Evolutionary conservation across 2,329 filamentous ascomycete species (phyloP), one percentile per base, ranked within the genome.

Genomic region (Arthrinium puccinioides): DNA sequence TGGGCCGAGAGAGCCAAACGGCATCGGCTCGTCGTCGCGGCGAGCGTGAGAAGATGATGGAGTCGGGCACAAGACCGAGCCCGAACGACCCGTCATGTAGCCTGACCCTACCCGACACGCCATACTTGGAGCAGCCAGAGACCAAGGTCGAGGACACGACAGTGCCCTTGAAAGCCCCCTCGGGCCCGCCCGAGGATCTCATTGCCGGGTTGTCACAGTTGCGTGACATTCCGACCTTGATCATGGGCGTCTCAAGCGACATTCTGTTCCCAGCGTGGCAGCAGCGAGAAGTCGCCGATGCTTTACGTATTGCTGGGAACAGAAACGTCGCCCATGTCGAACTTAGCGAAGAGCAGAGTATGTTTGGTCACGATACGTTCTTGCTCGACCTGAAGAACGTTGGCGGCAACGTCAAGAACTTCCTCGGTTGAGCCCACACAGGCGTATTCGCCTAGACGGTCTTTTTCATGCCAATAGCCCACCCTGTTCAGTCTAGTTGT

Each of bases 201-300:
- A 74, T 97, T 24, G 69, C 70, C 0, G 92, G 92, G 0, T 66
- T 98, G 15, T 64, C 75, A 4, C 64, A 77, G 0, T 61, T 97
- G 37, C 77, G 81, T 37, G 73, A 89, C 43, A 90, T 82, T 34
- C 86, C 87, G 0, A 83, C 87, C 1, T 70, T 98, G 16, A 86
- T 98, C 9, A 82, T 98, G 67, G 92, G 92, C 23, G 92, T 97
- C 4, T 87, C 87, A 0, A 96, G 87, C 51, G 92, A 98, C 56
- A 97, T 96, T 34, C 66, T 98, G 24, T 98, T 98, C 63, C 92
- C 92, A 0, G 88, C 92, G 0, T 98, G 92, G 90, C 92, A 98
- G 66, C 92, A 98, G 66, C 78, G 86, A 37, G 92, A 98, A 61
- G 82, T 98, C 44, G 90, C 89, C 4, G 82, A 90, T 53, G 84